phyloP scores from a whole-genome alignment of 495 filamentous ascomycete genomes.

The Podospora pseudocomata region DNA sequence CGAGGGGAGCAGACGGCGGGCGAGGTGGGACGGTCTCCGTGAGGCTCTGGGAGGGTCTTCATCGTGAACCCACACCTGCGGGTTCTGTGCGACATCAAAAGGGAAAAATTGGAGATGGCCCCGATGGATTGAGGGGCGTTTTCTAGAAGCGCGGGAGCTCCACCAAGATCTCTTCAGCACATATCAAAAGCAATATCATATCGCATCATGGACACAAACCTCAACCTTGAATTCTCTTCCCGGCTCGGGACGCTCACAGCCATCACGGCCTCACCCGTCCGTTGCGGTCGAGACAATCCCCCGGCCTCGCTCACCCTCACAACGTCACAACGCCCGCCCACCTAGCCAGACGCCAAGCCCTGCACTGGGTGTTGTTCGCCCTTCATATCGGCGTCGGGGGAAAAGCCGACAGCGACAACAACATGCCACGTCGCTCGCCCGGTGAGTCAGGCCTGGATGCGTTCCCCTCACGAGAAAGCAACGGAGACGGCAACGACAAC shows the following conservation, averaged over 20 bases:
- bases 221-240: neutral
- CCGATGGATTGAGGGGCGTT: slow-evolving; percentile 25
- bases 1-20: slow-evolving; percentile 13
- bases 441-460: slow-evolving; percentile 29
- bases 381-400: slow-evolving; percentile 1
- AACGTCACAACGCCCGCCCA: neutral
- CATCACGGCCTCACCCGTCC: slow-evolving; percentile 1
- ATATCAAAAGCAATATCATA: slow-evolving; percentile 19
- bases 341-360: slow-evolving; percentile 11
- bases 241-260: neutral
- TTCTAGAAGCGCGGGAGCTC: slow-evolving; percentile 32
- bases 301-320: slow-evolving; percentile 3
- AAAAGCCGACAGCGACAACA: slow-evolving; percentile 14
- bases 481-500: slow-evolving; percentile 16
- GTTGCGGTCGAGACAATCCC: neutral
- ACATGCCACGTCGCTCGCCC: slow-evolving; percentile 30
- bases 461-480: neutral
- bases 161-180: slow-evolving; percentile 17
- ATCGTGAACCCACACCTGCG: slow-evolving; percentile 40
- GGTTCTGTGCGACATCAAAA: slow-evolving; percentile 38
- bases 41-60: slow-evolving; percentile 42
- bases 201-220: slow-evolving; percentile 4
- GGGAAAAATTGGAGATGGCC: slow-evolving; percentile 24
- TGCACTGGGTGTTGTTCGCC: slow-evolving; percentile 3
- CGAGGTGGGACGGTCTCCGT: slow-evolving; percentile 13